phyloP scores from a whole-genome alignment of 2,329 filamentous ascomycete genomes.

The Capronia americana region DNA sequence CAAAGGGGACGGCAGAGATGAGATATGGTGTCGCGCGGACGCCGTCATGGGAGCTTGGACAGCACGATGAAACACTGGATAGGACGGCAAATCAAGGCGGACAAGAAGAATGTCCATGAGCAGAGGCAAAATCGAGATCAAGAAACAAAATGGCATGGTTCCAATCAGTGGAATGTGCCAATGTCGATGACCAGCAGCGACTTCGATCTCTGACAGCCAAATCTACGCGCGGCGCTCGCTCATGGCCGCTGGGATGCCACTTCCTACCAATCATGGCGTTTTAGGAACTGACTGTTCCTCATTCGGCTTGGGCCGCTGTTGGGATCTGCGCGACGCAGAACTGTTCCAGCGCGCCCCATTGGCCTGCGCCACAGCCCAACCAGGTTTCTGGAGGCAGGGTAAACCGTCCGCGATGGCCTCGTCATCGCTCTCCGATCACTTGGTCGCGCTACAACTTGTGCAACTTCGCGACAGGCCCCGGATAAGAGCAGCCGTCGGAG shows the following conservation, averaged over 20 bases:
- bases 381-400: not conserved
- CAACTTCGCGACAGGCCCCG: not conserved
- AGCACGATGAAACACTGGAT: not conserved
- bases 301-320: not conserved
- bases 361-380: constrained; percentile 16
- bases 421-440: constrained; percentile 5
- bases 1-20: not conserved
- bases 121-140: constrained; percentile 15
- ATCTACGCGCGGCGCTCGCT: constrained; percentile 14
- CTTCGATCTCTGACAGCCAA: constrained; percentile 9
- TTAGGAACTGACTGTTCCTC: not conserved
- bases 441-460: constrained; percentile 2
- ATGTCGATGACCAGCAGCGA: constrained; percentile 14
- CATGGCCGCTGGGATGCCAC: not conserved
- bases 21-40: not conserved
- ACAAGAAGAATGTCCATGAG: not conserved
- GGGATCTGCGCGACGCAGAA: not conserved
- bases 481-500: not conserved
- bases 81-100: constrained; percentile 1
- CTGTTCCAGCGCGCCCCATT: constrained; percentile 1
- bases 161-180: constrained; percentile 15
- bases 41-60: not conserved
- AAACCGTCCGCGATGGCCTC: constrained; percentile 1
- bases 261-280: constrained; percentile 7
- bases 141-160: constrained; percentile 17